Evolutionary conservation across 78 protist genomes (phyloP), one percentile per base, ranked within the genome.

Genomic region (Bigelowiella natans): DNA sequence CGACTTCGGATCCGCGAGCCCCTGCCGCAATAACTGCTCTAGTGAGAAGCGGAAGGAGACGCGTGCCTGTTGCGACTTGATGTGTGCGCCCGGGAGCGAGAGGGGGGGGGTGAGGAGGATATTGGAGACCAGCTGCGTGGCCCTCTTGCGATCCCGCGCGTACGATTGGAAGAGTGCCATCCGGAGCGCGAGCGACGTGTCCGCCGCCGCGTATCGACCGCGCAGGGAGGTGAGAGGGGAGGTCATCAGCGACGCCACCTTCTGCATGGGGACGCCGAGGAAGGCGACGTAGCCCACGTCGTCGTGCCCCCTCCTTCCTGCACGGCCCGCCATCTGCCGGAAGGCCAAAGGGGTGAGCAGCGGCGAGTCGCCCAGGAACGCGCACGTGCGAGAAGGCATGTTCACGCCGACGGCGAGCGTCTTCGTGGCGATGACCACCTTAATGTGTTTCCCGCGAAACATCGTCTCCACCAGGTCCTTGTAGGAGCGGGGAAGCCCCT

Each of bases 301-400:
- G 39, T 95, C 98, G 31, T 83, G 51, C 2, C 98, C 98, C 30
- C 98, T 90, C 1, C 98, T 91, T n/a, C 98, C 98, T 0, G 97
- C 96, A 30, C 98, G 94, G 3, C 98, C 98, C 2, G 94, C 83
- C 95, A 94, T 92, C 89, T 96, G 98, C n/a, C 95, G 90, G 93
- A 86, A 95, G 34, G 73, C 39, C 37, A 94, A 51, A 36, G 95
- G 31, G 87, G 93, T 90, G 37, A 96, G 92, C 83, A 38, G 83
- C 18, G 92, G 88, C 0, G 85, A 3, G 83, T 94, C 96, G 82
- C 96, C 96, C 38, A 92, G 91, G 31, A 97, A 63, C 36, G 96
- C 96, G 1, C 92, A 93, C 0, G 96, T 92, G 30, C 85, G 40
- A 39, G 95, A 93, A 0, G 98, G 98, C 95, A 94, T 92, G 94